Base-by-base conservation (phyloP, 2,329 filamentous ascomycete species). In the Mycocentrospora acerina region DNA sequence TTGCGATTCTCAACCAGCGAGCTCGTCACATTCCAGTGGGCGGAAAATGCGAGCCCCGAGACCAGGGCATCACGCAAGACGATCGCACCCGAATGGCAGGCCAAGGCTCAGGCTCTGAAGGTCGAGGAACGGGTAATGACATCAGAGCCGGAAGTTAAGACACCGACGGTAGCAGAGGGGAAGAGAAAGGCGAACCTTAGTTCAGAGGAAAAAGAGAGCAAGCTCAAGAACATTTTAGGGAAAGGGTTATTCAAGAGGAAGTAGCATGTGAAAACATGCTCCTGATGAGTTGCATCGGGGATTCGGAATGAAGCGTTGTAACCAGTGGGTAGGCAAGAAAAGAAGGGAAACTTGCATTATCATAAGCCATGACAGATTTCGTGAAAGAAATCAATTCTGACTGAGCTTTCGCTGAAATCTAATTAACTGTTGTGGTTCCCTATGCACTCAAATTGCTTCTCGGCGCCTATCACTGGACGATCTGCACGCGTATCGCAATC, bases 11-110 rank as follows among this genome's bases (percentile, higher is more conserved):
- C 76, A 3, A 82, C 83, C 6, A 78, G 81, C 24, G 83, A 90
- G 22, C 72, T 95, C 7, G 72, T 96, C 29, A 91, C 85, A 43
- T 78, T 95, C 44, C 69, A 82, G 1, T 95, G 89, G 87, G 80
- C 82, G 14, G 78, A 83, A 31, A 73, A 67, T 25, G 85, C 83
- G 1, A 73, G 78, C n/a, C 57, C 70, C 1, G 70, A 75, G 9
- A 77, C 76, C 4, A 74, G 83, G 42, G 76, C 75, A 19, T 70
- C 38, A 68, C 52, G 55, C 16, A 71, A 78, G 12, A 81, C 86
- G 35, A 66, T 93, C 40, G 83, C 80, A 46, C 64, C 71, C 28
- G 77, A 80, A 47, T 71, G 65, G 50, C 77, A 80, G 18, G 74
- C 76, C 35, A 74, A 80, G 56, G 88, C 88, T 1, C 78, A 78